A percentile compares a stretch with the other conserved stretches of the same genome.
Evolutionary conservation across 2,329 filamentous ascomycete species (phyloP).

Genomic region (Ceratocystiopsis sp.): DNA sequence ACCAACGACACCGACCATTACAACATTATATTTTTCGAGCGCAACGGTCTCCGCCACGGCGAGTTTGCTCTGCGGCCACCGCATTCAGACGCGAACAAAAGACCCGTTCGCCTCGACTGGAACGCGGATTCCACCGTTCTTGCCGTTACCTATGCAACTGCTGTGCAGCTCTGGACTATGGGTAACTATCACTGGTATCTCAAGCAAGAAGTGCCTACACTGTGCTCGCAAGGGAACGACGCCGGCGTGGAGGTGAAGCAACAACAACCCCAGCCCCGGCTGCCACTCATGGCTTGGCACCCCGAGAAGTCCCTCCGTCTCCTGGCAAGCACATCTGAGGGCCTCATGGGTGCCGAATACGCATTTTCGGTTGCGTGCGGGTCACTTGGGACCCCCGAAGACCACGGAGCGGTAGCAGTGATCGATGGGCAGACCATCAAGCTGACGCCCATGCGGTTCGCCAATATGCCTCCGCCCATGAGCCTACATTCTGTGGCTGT

Average conservation of each 20-base stretch:
- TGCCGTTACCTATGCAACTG: conserved; percentile 57
- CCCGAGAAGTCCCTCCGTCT: conserved; percentile 65
- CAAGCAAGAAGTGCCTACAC: conserved; percentile 62
- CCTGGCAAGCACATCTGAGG: conserved; percentile 30
- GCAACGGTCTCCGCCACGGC: conserved; percentile 93
- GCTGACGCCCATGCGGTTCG: conserved; percentile 66
- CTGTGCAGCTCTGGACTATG: conserved; percentile 89
- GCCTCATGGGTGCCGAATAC: conserved; percentile 46
- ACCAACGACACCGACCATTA: conserved; percentile 36
- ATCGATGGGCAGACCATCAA: conserved; percentile 70
- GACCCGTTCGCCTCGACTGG: conserved; percentile 44
- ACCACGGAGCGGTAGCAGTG: conserved; percentile 65
- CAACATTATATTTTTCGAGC: conserved; percentile 87
- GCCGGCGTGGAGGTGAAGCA: too few relatives aligned
- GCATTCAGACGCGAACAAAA: too few relatives aligned
- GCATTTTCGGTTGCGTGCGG: conserved; percentile 52
- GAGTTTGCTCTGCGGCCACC: conserved; percentile 59
- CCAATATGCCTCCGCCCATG: conserved; percentile 89
- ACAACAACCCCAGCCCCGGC: conserved; percentile 5
- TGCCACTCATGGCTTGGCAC: conserved; percentile 50
- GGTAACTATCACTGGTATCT: conserved; percentile 97
- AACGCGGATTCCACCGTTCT: conserved; percentile 85
- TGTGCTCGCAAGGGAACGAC: conserved; percentile 5
- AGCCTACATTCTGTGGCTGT: conserved; percentile 56
- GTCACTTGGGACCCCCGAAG: conserved; percentile 51